These are phyloP conservation scores for Cordyceps sp. DNA, from an alignment of 2,329 filamentous ascomycete genomes.

Conservation along the genomic window DNA sequence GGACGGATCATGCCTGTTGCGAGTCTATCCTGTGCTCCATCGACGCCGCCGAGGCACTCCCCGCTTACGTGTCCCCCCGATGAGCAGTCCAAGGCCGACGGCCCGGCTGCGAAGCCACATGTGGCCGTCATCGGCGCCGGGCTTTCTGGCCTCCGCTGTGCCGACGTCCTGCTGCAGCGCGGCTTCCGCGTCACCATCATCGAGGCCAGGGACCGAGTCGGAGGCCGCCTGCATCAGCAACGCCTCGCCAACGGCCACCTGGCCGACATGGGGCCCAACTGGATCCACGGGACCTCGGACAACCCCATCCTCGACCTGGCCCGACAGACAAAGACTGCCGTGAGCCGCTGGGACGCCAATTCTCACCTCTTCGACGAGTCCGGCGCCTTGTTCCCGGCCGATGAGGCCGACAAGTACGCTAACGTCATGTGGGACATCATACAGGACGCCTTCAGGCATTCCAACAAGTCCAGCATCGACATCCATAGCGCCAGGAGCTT, in stretches of 20 bases:
- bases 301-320: conserved; percentile 57
- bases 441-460: conserved; percentile 48
- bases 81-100: conserved; percentile 6
- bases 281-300: conserved; percentile 58
- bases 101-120: conserved; percentile 23
- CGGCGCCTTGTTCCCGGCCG: conserved; percentile 30
- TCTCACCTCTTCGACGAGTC: conserved; percentile 39
- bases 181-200: conserved; percentile 53
- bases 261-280: conserved; percentile 56
- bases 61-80: conserved; percentile 7
- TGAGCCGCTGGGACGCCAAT: conserved; percentile 30
- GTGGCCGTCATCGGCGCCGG: conserved; percentile 56
- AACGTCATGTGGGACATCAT: conserved; percentile 52
- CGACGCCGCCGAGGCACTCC: neutral
- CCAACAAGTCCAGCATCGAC: conserved; percentile 35
- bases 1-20: no score
- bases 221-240: conserved; percentile 44
- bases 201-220: conserved; percentile 50
- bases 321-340: conserved; percentile 36
- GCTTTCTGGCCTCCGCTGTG: conserved; percentile 53
- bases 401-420: conserved; percentile 28
- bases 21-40: neutral
- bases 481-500: conserved; percentile 32
- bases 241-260: conserved; percentile 27
- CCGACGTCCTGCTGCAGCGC: conserved; percentile 46